A percentile compares a stretch with the other conserved stretches of the same genome.
phyloP scores from a whole-genome alignment of 192 early-diverging fungal species.

The Coemansia sp. region DNA sequence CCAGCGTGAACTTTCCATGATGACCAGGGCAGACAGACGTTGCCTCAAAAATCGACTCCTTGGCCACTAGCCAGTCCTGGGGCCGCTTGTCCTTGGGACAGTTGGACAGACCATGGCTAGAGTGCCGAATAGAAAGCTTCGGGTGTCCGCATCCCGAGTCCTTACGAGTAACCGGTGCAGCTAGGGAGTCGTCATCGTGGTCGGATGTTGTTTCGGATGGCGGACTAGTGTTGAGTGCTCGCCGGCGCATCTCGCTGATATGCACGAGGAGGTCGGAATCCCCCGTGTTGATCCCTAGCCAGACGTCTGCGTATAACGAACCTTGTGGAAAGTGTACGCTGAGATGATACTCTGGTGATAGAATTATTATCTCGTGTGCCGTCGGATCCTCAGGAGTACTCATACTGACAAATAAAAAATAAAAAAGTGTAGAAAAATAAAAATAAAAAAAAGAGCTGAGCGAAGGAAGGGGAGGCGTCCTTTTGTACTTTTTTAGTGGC shows the following conservation, averaged over 20 bases:
- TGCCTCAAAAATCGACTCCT: conserved; percentile 42
- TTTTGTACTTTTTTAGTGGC: background rate
- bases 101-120: conserved; percentile 45
- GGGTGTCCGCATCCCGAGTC: conserved; percentile 38
- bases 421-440: background rate
- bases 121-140: conserved; percentile 26
- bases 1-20: conserved; percentile 40
- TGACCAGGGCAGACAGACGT: conserved; percentile 36
- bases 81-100: conserved; percentile 32
- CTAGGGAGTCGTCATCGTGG: background rate
- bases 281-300: conserved; percentile 51
- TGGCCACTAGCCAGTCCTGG: conserved; percentile 48
- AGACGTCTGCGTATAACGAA: conserved; percentile 54
- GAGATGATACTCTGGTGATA: conserved; percentile 47
- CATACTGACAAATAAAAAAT: background rate
- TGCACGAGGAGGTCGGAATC: conserved; percentile 43
- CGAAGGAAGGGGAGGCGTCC: background rate
- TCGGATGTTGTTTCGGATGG: conserved; percentile 20
- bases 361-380: conserved; percentile 55
- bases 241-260: conserved; percentile 48
- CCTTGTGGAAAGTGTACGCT: conserved; percentile 55
- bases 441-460: background rate
- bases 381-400: conserved; percentile 41
- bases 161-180: conserved; percentile 18
- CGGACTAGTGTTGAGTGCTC: conserved; percentile 50